Conservation (phyloP, 306 rosid genomes). For the Cicer cuneatum region DNA sequence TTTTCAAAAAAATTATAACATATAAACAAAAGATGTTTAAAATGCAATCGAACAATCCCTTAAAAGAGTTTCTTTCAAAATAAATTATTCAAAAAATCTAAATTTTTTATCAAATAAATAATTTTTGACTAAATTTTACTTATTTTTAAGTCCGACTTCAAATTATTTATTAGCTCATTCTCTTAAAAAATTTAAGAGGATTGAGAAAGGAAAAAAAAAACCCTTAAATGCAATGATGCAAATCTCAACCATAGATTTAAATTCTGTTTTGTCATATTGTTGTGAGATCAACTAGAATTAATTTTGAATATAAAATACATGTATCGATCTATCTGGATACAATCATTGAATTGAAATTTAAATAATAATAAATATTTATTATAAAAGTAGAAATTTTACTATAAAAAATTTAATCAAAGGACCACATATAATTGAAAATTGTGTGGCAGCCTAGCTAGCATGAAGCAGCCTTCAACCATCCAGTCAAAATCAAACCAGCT, state of each 20-base stretch:
- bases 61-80: no score
- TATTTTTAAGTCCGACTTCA: no score
- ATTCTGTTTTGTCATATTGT: neutral
- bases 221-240: no score
- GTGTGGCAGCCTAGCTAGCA: neutral
- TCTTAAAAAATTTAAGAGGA: no score
- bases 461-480: slow-evolving; percentile 29
- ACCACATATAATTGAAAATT: neutral
- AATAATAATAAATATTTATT: neutral
- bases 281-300: slow-evolving; percentile 9
- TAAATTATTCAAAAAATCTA: no score
- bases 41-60: no score
- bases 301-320: slow-evolving; percentile 1
- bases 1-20: no score
- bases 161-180: no score
- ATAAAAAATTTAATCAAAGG: neutral
- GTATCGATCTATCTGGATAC: slow-evolving; percentile 6
- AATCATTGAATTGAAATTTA: neutral
- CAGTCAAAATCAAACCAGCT: slow-evolving; percentile 35
- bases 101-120: no score
- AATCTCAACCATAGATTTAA: neutral
- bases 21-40: no score
- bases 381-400: neutral
- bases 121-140: no score
- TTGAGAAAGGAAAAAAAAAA: no score